Evolutionary conservation across 352 stramenopile genomes (phyloP), one percentile per base, ranked within the genome.

Genomic region (Pseudoperonospora humuli): DNA sequence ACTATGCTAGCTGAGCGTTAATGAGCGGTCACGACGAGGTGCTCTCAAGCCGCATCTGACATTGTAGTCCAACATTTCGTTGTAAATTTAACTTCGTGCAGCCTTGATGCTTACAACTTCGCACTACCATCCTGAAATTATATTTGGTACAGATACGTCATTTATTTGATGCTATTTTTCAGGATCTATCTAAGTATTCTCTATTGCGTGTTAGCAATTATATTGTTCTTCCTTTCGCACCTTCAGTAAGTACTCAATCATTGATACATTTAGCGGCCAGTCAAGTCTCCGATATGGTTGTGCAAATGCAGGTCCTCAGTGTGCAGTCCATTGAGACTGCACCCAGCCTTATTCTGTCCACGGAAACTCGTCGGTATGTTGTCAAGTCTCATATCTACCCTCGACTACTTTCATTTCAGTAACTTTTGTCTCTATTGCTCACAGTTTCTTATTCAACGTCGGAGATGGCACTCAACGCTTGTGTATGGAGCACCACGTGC

Each of bases 401-500:
- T 26, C 27, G 11, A 23, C 23, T 43, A 41, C 37, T 50, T 25
- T 17, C 6, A 37, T 34, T 40, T 8, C 27, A 5, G 23, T 58
- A 27, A 66, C 37, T 3, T 1, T 32, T 42, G 11, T 27, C 34
- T 56, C 8, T 13, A 17, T 37, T 10, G 9, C 25, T 11, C 24
- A 3, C 49, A 87, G 75, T n/a, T 90, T 93, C 51, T 49, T 96
- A 15, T 95, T 96, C 50, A 93, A 96, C 43, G 84, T 92, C 8
- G 81, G 84, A 19, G 86, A 95, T 55, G 86, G 86, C 47, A 92
- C 67, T 6, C 86, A 96, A 53, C 70, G 86, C 19, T 66, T 95
- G 57, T 95, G 80, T 61, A 95, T 94, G 80, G 86, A 96, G 67
- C 86, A 96, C 64, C 77, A 90, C 59, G 70, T 95, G 48, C 78